Evolutionary conservation across 1,139 yeast species (phyloP).

Genomic region (Geotrichum reessii): DNA sequence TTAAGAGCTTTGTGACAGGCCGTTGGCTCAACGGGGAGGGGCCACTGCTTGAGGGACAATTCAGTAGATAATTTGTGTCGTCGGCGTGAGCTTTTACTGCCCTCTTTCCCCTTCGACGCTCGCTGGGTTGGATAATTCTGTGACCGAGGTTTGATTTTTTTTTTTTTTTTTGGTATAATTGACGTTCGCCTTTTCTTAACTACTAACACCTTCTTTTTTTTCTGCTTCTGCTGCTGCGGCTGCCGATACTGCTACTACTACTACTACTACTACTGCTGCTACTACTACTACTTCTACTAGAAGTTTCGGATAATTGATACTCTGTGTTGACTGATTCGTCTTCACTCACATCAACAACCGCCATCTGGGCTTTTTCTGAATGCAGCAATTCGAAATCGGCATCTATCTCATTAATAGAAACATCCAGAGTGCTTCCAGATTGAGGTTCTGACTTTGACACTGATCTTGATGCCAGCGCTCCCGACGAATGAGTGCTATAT

Average conservation of each 20-base stretch:
- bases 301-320: background rate
- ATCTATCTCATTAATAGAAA: background rate
- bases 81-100: too few relatives aligned
- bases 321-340: background rate
- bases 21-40: background rate
- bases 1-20: background rate
- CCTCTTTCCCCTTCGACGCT: too few relatives aligned
- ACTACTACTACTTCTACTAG: background rate
- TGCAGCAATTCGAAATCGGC: background rate
- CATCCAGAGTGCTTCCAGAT: background rate
- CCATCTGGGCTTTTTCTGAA: background rate
- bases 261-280: background rate
- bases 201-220: too few relatives aligned
- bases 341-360: background rate
- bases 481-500: background rate
- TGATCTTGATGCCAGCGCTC: background rate
- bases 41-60: background rate
- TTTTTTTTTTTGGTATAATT: background rate
- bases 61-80: too few relatives aligned
- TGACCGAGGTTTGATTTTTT: background rate
- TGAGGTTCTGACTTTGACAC: background rate
- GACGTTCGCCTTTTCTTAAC: background rate
- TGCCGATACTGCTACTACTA: background rate
- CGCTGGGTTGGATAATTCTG: background rate
- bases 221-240: background rate